phyloP scores from a whole-genome alignment of 306 rosid species.

The Malus domestica region ASM211411v1 NC_041791.1:32174501-32175000 shows the following conservation, averaged over 20 bases:
- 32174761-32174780: conserved; percentile 10
- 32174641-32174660: neutral
- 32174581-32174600: neutral
- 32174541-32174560: neutral
- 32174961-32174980: conserved; percentile 27
- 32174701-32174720: neutral
- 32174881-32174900: conserved; percentile 37
- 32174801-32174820: conserved; percentile 36
- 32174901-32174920: conserved; percentile 11
- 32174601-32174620: neutral
- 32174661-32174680: conserved; percentile 18
- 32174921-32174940: conserved; percentile 29
- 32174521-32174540: neutral
- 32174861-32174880: conserved; percentile 25
- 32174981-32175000: conserved; percentile 19
- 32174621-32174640: neutral
- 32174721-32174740: conserved; percentile 21
- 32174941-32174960: conserved; percentile 13
- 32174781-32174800: conserved; percentile 40
- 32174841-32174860: conserved; percentile 24
- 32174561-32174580: neutral
- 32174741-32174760: conserved; percentile 25
- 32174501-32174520: neutral
- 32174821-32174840: conserved; percentile 25
- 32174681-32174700: conserved; percentile 23